Percentiles rank a stretch among this genome's conserved stretches.
These are phyloP conservation scores for Silene coronaria DNA, from an alignment of 179 eudicot genomes.

Conservation along the genomic window DNA sequence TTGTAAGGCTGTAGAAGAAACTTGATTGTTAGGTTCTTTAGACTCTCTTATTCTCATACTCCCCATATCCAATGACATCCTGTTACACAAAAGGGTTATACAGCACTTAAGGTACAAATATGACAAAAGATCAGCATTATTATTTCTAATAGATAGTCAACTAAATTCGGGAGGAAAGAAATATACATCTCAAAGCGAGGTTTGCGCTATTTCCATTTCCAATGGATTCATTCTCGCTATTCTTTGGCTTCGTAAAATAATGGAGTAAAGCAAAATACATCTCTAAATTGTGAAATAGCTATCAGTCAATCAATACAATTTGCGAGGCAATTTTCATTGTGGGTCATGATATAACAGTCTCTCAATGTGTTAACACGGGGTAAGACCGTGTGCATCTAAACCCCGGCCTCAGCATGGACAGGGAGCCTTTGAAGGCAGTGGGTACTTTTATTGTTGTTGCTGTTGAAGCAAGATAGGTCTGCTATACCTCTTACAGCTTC, in stretches of 20 bases:
- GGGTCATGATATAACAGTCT: too few relatives aligned
- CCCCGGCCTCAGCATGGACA: neutral
- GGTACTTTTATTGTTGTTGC: neutral
- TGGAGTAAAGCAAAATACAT: too few relatives aligned
- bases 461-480: constrained; percentile 1
- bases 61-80: constrained; percentile 75
- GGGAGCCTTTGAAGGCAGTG: neutral
- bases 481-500: constrained; percentile 56
- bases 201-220: too few relatives aligned
- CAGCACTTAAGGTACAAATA: constrained; percentile 7
- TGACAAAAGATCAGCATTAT: neutral
- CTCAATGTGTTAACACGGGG: neutral
- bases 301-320: too few relatives aligned
- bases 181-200: neutral
- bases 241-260: too few relatives aligned
- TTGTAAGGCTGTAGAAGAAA: constrained; percentile 66
- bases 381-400: neutral
- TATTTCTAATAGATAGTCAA: neutral
- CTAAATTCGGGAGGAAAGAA: neutral
- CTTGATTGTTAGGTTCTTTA: constrained; percentile 33
- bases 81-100: constrained; percentile 23
- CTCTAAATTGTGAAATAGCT: too few relatives aligned
- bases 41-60: constrained; percentile 65
- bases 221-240: too few relatives aligned
- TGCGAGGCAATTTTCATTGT: too few relatives aligned